Conservation (phyloP, 2,329 filamentous ascomycete species). For the Cryphonectria naterciae region DNA sequence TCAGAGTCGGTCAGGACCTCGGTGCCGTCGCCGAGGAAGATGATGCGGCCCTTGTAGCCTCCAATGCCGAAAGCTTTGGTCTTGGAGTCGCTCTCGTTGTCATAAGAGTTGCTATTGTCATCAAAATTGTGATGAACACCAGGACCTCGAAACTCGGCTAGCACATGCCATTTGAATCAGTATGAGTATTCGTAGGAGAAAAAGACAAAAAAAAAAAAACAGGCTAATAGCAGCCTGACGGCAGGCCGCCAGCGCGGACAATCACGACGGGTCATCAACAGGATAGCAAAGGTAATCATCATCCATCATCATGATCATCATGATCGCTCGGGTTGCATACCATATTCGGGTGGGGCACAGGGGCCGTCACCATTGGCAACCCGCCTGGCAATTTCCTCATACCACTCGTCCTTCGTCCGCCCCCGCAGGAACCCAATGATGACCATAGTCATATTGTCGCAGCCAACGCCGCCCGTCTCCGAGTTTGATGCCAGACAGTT, state of each 20-base stretch:
- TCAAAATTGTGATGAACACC: slow-evolving; percentile 83
- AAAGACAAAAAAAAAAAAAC: too few species aligned
- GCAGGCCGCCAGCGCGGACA: not conserved
- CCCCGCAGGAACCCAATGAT: slow-evolving; percentile 88
- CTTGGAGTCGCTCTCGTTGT: slow-evolving; percentile 67
- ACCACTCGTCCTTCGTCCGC: slow-evolving; percentile 97
- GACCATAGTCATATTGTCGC: slow-evolving; percentile 99
- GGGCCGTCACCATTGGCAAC: slow-evolving; percentile 97
- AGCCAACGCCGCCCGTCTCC: slow-evolving; percentile 95
- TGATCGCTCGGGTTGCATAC: slow-evolving; percentile 65
- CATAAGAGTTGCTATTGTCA: slow-evolving; percentile 77
- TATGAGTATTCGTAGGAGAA: slow-evolving; percentile 2
- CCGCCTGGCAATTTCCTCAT: slow-evolving; percentile 89
- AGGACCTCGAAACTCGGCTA: slow-evolving; percentile 84
- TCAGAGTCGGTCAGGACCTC: slow-evolving; percentile 88
- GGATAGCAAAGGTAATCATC: not conserved
- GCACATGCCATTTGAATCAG: slow-evolving; percentile 35
- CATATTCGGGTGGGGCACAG: slow-evolving; percentile 98
- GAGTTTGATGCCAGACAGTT: slow-evolving; percentile 98
- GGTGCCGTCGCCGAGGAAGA: slow-evolving; percentile 92
- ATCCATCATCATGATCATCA: not conserved
- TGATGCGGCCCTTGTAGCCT: slow-evolving; percentile 83
- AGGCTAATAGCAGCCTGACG: not conserved
- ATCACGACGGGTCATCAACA: slow-evolving; percentile 5
- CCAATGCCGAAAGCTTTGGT: slow-evolving; percentile 65